Percentiles rank a stretch among this genome's conserved stretches.
These are phyloP conservation scores for Salix suchowensis DNA, from an alignment of 345 rosid genomes.

Conservation along the genomic window DNA sequence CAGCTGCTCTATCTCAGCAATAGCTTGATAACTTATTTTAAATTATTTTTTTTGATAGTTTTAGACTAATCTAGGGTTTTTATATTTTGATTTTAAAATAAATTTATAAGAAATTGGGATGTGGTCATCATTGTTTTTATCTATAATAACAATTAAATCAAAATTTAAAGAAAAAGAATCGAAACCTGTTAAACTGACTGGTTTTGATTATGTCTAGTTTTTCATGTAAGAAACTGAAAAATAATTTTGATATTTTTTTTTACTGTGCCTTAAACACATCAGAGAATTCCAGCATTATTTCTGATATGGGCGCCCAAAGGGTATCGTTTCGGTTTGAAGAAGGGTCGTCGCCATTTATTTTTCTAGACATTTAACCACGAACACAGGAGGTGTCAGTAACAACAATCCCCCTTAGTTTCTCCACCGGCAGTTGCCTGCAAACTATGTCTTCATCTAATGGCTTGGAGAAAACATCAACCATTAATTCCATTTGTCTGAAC, in stretches of 20 bases:
- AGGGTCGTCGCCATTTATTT: constrained; percentile 12
- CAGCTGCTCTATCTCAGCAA: not conserved
- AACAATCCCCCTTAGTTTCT: constrained; percentile 8
- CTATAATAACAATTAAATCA: no score
- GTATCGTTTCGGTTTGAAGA: constrained; percentile 7
- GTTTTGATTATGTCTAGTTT: no score
- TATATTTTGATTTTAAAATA: no score
- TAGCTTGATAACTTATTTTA: not conserved
- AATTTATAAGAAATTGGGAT: no score
- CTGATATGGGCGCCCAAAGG: not conserved
- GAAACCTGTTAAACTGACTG: no score
- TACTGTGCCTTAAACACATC: no score
- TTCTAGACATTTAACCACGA: not conserved
- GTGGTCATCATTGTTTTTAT: no score
- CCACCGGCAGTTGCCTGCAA: not conserved
- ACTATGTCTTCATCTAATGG: constrained; percentile 10
- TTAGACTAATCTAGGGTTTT: no score
- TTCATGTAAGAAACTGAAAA: no score
- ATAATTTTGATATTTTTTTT: no score
- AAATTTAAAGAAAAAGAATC: no score
- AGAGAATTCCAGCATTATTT: not conserved
- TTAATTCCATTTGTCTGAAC: not conserved
- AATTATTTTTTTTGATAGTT: no score
- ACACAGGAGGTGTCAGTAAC: not conserved
- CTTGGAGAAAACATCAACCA: constrained; percentile 4